Base-by-base conservation (phyloP, 2,329 filamentous ascomycete species). In the Lasiodiplodia sp. region DNA sequence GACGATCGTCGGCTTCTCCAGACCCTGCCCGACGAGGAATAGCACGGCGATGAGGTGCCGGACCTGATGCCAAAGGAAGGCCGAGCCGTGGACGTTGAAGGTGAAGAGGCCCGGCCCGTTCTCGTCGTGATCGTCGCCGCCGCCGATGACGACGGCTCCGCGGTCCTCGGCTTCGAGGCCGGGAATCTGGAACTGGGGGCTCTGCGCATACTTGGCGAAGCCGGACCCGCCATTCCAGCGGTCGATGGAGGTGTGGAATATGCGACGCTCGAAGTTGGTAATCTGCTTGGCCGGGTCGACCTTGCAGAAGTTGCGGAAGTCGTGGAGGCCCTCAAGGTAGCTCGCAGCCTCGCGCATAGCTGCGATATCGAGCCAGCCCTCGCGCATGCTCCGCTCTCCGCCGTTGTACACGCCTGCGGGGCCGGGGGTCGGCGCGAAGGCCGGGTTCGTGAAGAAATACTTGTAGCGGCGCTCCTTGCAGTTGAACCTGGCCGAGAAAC, bases 11-110 rank as follows among this genome's bases (percentile, higher is more conserved):
- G 94, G 91, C 34, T 84, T 78, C 78, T 99, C 96, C 18, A 97
- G 87, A 0, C 93, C 89, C 81, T 99, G 96, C 34, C 93, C 96
- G 10, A 98, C 89, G 12, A 96, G 84, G 83, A 99, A 98, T n/a
- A 99, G 84, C 7, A 98, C 85, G 18, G 91, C 88, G n/a, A 96
- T 90, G 88, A 99, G 94, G 82, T 95, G 93, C 28, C 96, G 90
- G 73, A 99, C 96, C 82, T 99, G 96, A 81, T 99, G 96, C 96
- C 96, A 99, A 57, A 99, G 82, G 80, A 99, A 99, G 1, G 94
- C 96, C 8, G 92, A 94, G 23, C 96, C 96, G 73, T 94, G 89
- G 51, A 99, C 89, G 69, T 91, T 90, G 80, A 99, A 96, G 70
- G 91, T 90, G 82, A 96, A 98, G 16, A 97, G 87, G 75, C 93